Percentiles rank a stretch among this genome's conserved stretches.
Conservation (phyloP, 1,284 basidiomycete species). For the Trichosporon sp. region DNA sequence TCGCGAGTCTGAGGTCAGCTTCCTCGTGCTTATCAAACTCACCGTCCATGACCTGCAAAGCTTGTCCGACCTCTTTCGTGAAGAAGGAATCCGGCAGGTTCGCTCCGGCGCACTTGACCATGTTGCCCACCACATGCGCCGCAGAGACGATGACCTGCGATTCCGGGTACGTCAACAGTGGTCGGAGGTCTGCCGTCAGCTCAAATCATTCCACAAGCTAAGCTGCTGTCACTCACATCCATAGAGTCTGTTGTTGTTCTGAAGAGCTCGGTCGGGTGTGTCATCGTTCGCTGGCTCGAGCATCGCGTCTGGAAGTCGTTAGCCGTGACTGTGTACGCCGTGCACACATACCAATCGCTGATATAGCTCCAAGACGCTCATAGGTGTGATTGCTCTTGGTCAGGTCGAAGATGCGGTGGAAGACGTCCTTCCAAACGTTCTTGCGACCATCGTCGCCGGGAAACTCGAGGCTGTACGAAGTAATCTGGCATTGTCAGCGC, state of each 20-base stretch:
- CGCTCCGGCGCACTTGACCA: slow-evolving; percentile 43
- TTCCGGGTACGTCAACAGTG: slow-evolving; percentile 43
- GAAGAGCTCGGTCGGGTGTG: slow-evolving; percentile 41
- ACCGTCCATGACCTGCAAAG: slow-evolving; percentile 45
- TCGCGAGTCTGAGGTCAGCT: slow-evolving; percentile 31
- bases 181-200: slow-evolving; percentile 34
- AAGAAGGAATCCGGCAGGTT: slow-evolving; percentile 46
- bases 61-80: slow-evolving; percentile 45
- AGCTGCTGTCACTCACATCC: slow-evolving; percentile 44
- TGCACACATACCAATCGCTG: slow-evolving; percentile 46
- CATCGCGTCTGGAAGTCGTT: slow-evolving; percentile 30
- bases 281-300: slow-evolving; percentile 42
- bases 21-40: slow-evolving; percentile 3
- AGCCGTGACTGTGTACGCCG: not conserved
- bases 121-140: slow-evolving; percentile 44
- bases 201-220: not conserved
- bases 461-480: slow-evolving; percentile 40
- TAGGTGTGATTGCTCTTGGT: slow-evolving; percentile 49
- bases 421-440: slow-evolving; percentile 49
- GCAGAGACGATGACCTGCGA: slow-evolving; percentile 47
- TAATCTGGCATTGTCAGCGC: no score
- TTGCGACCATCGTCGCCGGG: slow-evolving; percentile 44
- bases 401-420: slow-evolving; percentile 51
- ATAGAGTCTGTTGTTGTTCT: slow-evolving; percentile 44
- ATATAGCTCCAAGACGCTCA: slow-evolving; percentile 51